phyloP scores from a whole-genome alignment of 768 basidiomycete genomes.

The Postia placenta region DNA sequence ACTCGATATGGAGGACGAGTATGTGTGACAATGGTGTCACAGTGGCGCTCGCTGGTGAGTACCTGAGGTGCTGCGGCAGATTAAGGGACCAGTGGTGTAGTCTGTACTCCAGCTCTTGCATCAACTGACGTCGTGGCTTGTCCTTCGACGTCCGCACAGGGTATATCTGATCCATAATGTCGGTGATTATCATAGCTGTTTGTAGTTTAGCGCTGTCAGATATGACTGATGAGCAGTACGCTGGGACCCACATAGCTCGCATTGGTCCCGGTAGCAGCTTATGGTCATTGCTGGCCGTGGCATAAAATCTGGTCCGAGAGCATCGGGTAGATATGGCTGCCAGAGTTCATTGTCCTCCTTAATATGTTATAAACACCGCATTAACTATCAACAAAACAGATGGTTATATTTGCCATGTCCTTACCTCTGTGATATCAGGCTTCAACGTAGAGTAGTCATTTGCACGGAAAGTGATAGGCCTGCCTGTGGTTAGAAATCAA shows the following conservation, averaged over 20 bases:
- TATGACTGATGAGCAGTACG: no score
- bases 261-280: constrained; percentile 49
- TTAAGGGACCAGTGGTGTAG: constrained; percentile 72
- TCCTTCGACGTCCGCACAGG: constrained; percentile 50
- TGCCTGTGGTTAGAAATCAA: constrained; percentile 2
- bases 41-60: constrained; percentile 49
- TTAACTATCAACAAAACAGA: constrained; percentile 1
- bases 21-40: constrained; percentile 57
- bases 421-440: constrained; percentile 50
- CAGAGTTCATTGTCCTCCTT: constrained; percentile 54
- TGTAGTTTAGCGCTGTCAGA: no score
- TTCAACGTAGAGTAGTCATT: constrained; percentile 22
- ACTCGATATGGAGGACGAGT: constrained; percentile 64
- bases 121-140: constrained; percentile 37
- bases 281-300: constrained; percentile 45
- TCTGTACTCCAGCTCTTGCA: constrained; percentile 54
- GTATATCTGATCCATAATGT: constrained; percentile 63
- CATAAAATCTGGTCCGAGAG: constrained; percentile 32
- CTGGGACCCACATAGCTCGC: constrained; percentile 53
- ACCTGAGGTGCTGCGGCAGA: constrained; percentile 58
- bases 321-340: constrained; percentile 38
- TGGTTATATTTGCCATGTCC: no score
- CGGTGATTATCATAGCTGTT: constrained; percentile 60
- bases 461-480: constrained; percentile 16
- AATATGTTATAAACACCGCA: background rate